Conservation (phyloP, 2,329 filamentous ascomycete genomes). For the Torrubiella hemipterigena region DNA sequence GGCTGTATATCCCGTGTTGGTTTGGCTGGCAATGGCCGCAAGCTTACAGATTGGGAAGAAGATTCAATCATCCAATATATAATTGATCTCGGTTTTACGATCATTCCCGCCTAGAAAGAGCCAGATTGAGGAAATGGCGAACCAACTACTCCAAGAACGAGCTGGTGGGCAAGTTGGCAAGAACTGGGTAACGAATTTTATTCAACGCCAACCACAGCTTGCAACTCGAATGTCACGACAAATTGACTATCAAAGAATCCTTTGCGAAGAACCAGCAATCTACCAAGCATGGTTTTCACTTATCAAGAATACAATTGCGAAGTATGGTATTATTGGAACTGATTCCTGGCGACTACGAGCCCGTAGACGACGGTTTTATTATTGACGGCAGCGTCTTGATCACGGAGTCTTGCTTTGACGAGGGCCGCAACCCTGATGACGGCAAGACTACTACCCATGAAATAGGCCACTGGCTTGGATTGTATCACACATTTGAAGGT, state of each 20-base stretch:
- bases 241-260: background rate
- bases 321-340: constrained; percentile 1
- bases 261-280: background rate
- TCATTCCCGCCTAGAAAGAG: constrained; percentile 1
- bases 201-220: background rate
- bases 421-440: constrained; percentile 16
- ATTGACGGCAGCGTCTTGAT: constrained; percentile 22
- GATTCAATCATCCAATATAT: constrained; percentile 1
- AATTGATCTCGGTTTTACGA: constrained; percentile 2
- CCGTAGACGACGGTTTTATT: constrained; percentile 14
- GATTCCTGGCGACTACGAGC: too few species aligned
- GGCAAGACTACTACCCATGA: constrained; percentile 9
- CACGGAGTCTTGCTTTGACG: constrained; percentile 18
- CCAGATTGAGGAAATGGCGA: too few species aligned
- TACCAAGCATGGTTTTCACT: background rate
- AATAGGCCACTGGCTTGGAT: constrained; percentile 9
- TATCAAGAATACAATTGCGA: background rate
- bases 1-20: too few species aligned
- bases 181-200: background rate
- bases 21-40: background rate
- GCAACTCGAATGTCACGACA: background rate
- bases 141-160: too few species aligned
- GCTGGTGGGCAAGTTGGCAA: background rate
- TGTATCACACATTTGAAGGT: constrained; percentile 14
- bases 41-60: background rate